Conservation (phyloP, 352 stramenopile species). For the Globisporangium perplexum region DNA sequence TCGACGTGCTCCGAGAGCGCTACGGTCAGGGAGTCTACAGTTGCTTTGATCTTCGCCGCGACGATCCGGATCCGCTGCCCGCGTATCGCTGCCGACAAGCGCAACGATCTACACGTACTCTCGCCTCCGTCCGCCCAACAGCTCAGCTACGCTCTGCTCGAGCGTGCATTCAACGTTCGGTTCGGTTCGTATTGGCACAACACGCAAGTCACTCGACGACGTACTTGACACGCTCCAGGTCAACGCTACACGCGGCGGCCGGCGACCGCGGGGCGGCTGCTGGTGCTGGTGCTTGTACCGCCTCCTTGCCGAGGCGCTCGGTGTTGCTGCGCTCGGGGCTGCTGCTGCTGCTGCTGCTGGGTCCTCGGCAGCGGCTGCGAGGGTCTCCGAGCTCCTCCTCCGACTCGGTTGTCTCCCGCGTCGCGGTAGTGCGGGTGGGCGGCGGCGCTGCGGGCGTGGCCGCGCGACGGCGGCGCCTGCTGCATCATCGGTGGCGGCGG, state of each 20-base stretch:
- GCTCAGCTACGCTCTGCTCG: no score
- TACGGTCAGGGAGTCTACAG: no score
- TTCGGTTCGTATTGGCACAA: neutral
- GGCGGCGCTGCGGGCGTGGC: neutral
- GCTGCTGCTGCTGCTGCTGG: neutral
- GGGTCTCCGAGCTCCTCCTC: neutral
- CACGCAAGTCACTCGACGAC: neutral
- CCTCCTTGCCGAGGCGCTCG: neutral
- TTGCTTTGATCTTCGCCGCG: no score
- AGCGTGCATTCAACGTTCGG: neutral
- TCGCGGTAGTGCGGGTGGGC: conserved; percentile 7
- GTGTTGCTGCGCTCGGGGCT: neutral
- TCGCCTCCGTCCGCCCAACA: no score
- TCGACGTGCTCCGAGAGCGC: no score
- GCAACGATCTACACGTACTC: no score
- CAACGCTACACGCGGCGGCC: neutral
- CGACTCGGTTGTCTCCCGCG: neutral
- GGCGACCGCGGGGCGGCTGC: neutral
- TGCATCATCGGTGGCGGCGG: neutral
- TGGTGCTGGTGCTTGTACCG: neutral
- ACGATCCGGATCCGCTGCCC: no score
- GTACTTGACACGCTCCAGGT: neutral
- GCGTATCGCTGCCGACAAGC: no score
- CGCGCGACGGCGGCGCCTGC: neutral
- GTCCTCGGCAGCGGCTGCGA: neutral